phyloP scores from a whole-genome alignment of 2,329 filamentous ascomycete species.

The Paraconiothyrium sp. region DNA sequence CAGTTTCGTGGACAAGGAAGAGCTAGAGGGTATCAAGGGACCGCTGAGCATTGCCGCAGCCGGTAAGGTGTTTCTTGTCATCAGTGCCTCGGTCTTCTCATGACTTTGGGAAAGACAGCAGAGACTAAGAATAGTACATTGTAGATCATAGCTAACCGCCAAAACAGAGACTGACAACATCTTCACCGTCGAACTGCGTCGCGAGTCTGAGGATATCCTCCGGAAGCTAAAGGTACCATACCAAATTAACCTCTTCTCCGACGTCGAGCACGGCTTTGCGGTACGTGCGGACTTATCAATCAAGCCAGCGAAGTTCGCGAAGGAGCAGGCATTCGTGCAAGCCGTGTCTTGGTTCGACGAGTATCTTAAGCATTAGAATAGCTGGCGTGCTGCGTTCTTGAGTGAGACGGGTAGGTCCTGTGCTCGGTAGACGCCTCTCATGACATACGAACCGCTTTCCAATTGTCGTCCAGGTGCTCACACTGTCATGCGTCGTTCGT shows the following conservation, averaged over 20 bases:
- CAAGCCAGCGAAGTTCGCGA: slow-evolving; percentile 71
- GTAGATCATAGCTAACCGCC: slow-evolving; percentile 6
- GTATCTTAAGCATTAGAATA: slow-evolving; percentile 56
- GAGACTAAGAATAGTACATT: not conserved
- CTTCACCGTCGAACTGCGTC: slow-evolving; percentile 66
- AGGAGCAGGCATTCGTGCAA: slow-evolving; percentile 83
- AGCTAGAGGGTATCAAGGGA: slow-evolving; percentile 65
- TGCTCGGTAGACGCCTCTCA: not conserved
- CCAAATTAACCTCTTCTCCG: slow-evolving; percentile 80
- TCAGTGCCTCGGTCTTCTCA: not conserved
- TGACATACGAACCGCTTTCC: not conserved
- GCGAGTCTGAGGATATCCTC: slow-evolving; percentile 69
- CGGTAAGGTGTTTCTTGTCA: slow-evolving; percentile 48
- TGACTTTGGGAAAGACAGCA: not conserved
- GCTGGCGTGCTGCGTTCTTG: not conserved
- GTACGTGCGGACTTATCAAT: slow-evolving; percentile 72
- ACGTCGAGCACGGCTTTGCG: slow-evolving; percentile 78
- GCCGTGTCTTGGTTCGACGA: slow-evolving; percentile 80
- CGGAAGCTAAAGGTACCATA: slow-evolving; percentile 65
- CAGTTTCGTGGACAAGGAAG: slow-evolving; percentile 72
- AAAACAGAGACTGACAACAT: slow-evolving; percentile 65
- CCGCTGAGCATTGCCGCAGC: slow-evolving; percentile 72
- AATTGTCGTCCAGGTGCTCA: not conserved
- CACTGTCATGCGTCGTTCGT: slow-evolving; percentile 1
- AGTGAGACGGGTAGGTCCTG: not conserved